Percentiles rank a stretch among this genome's conserved stretches.
Conservation (phyloP, 148 eudicot genomes). For the Rhododendron mucronatum region DNA sequence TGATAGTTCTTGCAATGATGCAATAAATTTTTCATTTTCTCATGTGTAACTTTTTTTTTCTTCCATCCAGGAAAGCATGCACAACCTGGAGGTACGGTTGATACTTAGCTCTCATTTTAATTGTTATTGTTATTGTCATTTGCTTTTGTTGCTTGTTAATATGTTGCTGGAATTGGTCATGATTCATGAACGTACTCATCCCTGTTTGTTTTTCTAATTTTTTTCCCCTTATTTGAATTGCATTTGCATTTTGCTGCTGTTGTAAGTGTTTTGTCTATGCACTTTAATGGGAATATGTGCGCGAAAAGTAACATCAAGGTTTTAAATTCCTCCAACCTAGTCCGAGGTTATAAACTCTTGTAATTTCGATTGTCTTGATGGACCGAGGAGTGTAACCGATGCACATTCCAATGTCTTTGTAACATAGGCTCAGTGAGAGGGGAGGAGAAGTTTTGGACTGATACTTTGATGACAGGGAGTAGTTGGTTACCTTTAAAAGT, state of each 20-base stretch:
- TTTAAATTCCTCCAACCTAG: neutral
- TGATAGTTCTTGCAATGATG: neutral
- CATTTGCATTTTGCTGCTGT: neutral
- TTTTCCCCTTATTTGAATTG: neutral
- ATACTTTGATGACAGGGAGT: neutral
- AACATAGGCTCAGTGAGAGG: neutral
- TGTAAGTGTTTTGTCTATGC: neutral
- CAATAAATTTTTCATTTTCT: neutral
- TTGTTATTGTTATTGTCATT: neutral
- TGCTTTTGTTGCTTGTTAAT: slow-evolving; percentile 1
- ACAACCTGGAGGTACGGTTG: slow-evolving; percentile 68
- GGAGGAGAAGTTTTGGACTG: neutral
- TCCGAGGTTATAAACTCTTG: neutral
- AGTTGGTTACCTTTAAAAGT: neutral
- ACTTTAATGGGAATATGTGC: neutral
- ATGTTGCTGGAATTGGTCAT: neutral
- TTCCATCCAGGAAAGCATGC: slow-evolving; percentile 73
- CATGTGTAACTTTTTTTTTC: neutral
- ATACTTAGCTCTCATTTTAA: slow-evolving; percentile 12
- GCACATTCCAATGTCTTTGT: neutral
- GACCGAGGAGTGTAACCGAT: neutral
- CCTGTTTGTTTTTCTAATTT: neutral
- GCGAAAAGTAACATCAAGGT: neutral
- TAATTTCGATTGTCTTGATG: neutral
- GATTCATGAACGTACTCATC: neutral